Conservation (phyloP, 176 grass and related monocot species). For the Paspalum vaginatum region DNA sequence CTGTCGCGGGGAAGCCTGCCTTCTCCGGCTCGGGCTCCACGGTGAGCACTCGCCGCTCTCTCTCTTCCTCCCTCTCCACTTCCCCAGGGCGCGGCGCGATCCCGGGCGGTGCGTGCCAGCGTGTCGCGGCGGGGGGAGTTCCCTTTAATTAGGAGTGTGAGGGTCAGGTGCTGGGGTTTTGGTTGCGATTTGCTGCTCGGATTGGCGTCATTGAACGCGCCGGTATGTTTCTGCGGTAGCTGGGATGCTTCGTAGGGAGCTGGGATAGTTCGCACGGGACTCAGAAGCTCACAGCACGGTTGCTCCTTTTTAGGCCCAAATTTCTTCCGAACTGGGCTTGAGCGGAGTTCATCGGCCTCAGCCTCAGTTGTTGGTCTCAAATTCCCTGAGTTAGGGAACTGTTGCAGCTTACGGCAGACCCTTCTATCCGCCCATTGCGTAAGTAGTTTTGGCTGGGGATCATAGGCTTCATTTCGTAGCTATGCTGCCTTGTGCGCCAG, state of each 20-base stretch:
- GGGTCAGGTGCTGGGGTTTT: neutral
- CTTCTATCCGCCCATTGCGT: neutral
- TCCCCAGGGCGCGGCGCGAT: no score
- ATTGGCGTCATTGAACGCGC: neutral
- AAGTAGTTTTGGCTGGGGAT: neutral
- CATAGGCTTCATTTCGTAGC: neutral
- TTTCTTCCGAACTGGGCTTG: constrained; percentile 6
- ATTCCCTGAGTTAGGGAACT: neutral
- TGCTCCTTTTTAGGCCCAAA: neutral
- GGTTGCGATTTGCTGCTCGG: neutral
- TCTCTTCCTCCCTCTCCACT: neutral
- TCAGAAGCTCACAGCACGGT: neutral
- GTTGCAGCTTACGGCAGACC: neutral
- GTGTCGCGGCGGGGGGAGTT: no score
- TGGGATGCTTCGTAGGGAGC: neutral
- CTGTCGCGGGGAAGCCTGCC: neutral
- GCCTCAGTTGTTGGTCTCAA: no score
- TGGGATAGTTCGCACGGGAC: neutral
- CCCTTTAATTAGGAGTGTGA: neutral
- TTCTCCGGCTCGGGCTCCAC: neutral
- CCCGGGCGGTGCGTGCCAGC: neutral
- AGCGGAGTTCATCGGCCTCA: neutral
- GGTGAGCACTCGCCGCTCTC: constrained; percentile 11
- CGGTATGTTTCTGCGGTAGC: neutral
- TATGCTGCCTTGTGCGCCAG: neutral